These are phyloP conservation scores for Gautieria morchelliformis DNA, from an alignment of 768 basidiomycete species.

Conservation along the genomic window DNA sequence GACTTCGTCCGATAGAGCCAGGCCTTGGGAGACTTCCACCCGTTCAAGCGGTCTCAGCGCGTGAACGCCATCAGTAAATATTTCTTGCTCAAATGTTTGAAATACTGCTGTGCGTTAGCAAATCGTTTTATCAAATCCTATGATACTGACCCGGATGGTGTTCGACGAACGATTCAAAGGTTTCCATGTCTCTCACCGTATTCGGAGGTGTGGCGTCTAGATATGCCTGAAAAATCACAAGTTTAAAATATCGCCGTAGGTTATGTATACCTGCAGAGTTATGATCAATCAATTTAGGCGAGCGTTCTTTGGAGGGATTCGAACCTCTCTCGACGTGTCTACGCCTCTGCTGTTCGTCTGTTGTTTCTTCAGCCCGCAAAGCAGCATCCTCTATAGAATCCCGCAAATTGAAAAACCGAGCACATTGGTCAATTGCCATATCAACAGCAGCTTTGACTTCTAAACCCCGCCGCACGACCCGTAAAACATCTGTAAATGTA, in stretches of 20 bases:
- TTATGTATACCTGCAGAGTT: conserved; percentile 55
- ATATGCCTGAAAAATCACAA: conserved; percentile 87
- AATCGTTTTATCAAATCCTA: background rate
- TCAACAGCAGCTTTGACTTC: conserved; percentile 82
- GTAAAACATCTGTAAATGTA: conserved; percentile 52
- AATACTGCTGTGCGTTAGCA: conserved; percentile 49
- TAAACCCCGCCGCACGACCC: conserved; percentile 80
- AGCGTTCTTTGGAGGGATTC: conserved; percentile 7
- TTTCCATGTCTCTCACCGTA: conserved; percentile 63
- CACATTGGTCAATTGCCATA: conserved; percentile 80
- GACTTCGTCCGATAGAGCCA: conserved; percentile 87
- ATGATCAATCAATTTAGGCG: background rate
- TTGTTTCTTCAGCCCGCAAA: conserved; percentile 63
- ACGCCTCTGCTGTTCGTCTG: conserved; percentile 61
- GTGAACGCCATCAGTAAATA: conserved; percentile 66
- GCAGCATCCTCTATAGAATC: conserved; percentile 83
- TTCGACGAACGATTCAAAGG: conserved; percentile 75
- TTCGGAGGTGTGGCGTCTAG: conserved; percentile 74
- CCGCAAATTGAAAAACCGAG: conserved; percentile 73
- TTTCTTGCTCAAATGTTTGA: conserved; percentile 89
- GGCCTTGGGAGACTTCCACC: conserved; percentile 51
- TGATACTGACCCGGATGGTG: conserved; percentile 61
- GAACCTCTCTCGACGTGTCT: conserved; percentile 63
- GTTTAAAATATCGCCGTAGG: conserved; percentile 73
- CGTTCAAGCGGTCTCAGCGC: conserved; percentile 77